phyloP scores from a whole-genome alignment of 352 stramenopile genomes.

The Pythium guiyangense region DNA sequence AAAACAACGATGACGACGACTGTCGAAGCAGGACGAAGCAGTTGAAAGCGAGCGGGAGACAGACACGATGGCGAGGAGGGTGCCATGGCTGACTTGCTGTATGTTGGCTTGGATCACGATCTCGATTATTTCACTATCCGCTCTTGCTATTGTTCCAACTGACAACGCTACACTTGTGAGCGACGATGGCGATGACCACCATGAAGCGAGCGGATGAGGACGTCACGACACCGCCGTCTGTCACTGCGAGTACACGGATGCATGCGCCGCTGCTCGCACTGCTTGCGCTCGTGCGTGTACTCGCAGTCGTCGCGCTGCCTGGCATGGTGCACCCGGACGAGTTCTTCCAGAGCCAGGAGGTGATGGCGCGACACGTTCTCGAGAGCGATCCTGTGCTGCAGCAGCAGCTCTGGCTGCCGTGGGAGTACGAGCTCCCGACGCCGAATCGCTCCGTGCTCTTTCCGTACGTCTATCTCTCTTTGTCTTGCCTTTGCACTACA shows the following conservation, averaged over 20 bases:
- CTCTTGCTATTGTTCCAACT: too few relatives aligned
- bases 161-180: too few relatives aligned
- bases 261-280: not conserved
- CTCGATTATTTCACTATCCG: not conserved
- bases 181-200: too few relatives aligned
- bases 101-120: not conserved
- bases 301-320: slow-evolving; percentile 23
- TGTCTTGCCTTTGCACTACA: not conserved
- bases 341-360: slow-evolving; percentile 86
- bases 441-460: slow-evolving; percentile 77
- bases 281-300: slow-evolving; percentile 38
- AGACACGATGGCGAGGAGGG: too few relatives aligned
- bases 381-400: slow-evolving; percentile 4
- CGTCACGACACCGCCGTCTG: too few relatives aligned
- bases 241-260: not conserved
- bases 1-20: too few relatives aligned
- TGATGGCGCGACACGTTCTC: slow-evolving; percentile 66
- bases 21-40: not conserved
- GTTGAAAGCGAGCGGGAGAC: too few relatives aligned
- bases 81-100: not conserved
- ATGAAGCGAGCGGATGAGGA: too few relatives aligned
- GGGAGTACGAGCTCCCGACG: slow-evolving; percentile 62
- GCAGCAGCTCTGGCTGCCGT: slow-evolving; percentile 50
- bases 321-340: slow-evolving; percentile 80
- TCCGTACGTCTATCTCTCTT: slow-evolving; percentile 31